Conservation (phyloP, 257 asterid genomes). For the Fraxinus americana region DNA sequence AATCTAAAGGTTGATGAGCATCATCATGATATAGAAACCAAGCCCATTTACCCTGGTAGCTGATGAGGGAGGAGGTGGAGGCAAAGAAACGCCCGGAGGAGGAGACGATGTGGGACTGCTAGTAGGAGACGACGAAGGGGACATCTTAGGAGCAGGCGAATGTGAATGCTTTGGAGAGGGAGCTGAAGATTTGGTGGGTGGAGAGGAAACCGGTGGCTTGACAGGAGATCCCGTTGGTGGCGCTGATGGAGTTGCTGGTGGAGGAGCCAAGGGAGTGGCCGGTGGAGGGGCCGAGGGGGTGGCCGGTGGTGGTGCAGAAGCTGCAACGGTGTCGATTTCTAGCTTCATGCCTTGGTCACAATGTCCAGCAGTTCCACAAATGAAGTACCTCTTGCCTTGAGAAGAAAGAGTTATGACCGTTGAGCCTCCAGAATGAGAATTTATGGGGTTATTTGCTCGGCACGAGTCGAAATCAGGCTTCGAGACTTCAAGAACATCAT, state of each 20-base stretch:
- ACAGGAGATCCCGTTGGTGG: slow-evolving; percentile 5
- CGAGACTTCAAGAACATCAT: slow-evolving; percentile 67
- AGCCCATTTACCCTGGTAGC: slow-evolving; percentile 40
- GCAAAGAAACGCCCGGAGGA: slow-evolving; percentile 21
- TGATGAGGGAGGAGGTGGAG: slow-evolving; percentile 43
- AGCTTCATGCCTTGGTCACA: slow-evolving; percentile 78
- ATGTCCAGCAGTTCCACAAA: slow-evolving; percentile 61
- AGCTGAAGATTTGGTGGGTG: slow-evolving; percentile 25
- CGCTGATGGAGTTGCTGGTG: slow-evolving; percentile 21
- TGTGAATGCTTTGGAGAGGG: slow-evolving; percentile 27
- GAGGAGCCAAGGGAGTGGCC: slow-evolving; percentile 21
- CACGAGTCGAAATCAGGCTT: slow-evolving; percentile 56
- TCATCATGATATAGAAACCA: slow-evolving; percentile 28
- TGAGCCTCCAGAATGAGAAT: slow-evolving; percentile 47
- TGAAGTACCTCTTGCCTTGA: slow-evolving; percentile 64
- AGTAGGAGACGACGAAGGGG: slow-evolving; percentile 35
- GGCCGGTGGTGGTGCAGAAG: slow-evolving; percentile 47
- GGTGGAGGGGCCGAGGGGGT: slow-evolving; percentile 29
- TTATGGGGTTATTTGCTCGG: slow-evolving; percentile 40
- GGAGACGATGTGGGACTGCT: slow-evolving; percentile 29
- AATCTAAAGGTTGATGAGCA: slow-evolving; percentile 35
- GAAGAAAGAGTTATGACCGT: slow-evolving; percentile 50
- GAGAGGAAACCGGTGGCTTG: slow-evolving; percentile 33
- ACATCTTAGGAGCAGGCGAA: slow-evolving; percentile 26
- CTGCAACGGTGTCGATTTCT: slow-evolving; percentile 40